phyloP scores from a whole-genome alignment of 2,329 filamentous ascomycete genomes.

The Calonectria naviculata region DNA sequence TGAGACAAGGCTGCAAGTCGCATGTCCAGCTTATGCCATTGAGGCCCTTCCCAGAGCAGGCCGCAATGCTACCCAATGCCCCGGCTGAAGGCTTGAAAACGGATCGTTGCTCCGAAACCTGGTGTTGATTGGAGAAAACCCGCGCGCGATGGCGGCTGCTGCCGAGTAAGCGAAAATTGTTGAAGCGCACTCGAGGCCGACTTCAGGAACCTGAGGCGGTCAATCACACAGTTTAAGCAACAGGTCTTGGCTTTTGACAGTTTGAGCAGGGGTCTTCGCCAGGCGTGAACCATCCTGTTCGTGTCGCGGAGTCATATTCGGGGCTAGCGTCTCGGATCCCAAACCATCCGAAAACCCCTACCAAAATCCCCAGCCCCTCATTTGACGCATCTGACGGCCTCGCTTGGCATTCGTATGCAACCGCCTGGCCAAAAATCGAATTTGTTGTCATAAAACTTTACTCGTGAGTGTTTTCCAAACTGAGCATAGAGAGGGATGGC shows the following conservation, averaged over 20 bases:
- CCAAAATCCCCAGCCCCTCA: not conserved
- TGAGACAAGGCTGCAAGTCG: slow-evolving; percentile 1
- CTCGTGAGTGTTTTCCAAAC: no score
- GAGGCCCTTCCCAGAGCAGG: slow-evolving; percentile 5
- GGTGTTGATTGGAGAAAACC: not conserved
- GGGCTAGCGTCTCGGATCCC: slow-evolving; percentile 12
- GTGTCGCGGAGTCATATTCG: slow-evolving; percentile 14
- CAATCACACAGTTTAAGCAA: slow-evolving; percentile 25
- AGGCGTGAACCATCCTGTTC: not conserved
- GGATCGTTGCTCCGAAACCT: not conserved
- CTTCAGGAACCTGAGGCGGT: slow-evolving; percentile 9
- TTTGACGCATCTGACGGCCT: no score
- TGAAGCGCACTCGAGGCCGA: slow-evolving; percentile 12
- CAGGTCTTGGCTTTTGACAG: slow-evolving; percentile 11
- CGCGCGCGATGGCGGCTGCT: not conserved
- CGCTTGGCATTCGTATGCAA: not conserved
- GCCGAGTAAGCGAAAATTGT: not conserved
- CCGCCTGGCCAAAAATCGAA: no score
- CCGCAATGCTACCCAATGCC: not conserved
- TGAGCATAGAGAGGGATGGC: no score
- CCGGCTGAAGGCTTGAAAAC: not conserved
- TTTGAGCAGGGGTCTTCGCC: slow-evolving; percentile 14
- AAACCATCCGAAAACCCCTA: not conserved
- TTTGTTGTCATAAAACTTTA: no score
- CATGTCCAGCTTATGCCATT: not conserved